phyloP scores from a whole-genome alignment of 805 yeast species.

The Metschnikowia arizonensis region DNA sequence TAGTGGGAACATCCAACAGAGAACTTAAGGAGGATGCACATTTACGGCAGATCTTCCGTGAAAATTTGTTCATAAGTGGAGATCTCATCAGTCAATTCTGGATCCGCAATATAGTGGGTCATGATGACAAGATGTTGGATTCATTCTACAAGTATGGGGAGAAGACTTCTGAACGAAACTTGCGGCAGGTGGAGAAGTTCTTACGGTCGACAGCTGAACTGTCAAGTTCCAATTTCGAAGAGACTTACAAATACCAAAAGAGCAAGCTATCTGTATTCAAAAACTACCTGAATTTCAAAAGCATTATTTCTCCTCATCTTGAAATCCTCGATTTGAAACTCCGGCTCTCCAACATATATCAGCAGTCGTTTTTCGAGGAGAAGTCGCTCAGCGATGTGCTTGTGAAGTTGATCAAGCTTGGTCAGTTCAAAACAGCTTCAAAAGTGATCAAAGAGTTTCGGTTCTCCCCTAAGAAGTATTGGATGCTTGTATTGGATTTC shows the following conservation, averaged over 20 bases:
- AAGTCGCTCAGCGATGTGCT: slow-evolving; percentile 27
- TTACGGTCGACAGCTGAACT: neutral
- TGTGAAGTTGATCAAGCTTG: slow-evolving; percentile 28
- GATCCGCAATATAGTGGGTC: slow-evolving; percentile 28
- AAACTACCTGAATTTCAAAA: slow-evolving; percentile 18
- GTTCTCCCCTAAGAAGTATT: slow-evolving; percentile 53
- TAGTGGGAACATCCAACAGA: slow-evolving; percentile 22
- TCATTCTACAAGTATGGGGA: slow-evolving; percentile 32
- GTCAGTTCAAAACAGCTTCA: slow-evolving; percentile 49
- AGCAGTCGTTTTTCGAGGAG: slow-evolving; percentile 26
- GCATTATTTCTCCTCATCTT: slow-evolving; percentile 26
- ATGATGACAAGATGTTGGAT: slow-evolving; percentile 22
- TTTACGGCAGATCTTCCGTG: slow-evolving; percentile 14
- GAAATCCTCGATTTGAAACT: slow-evolving; percentile 31
- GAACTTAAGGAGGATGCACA: slow-evolving; percentile 18
- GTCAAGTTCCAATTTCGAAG: slow-evolving; percentile 7
- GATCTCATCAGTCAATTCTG: slow-evolving; percentile 38
- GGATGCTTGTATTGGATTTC: slow-evolving; percentile 49
- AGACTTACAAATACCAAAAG: slow-evolving; percentile 22
- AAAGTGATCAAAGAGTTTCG: slow-evolving; percentile 50
- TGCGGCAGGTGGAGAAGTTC: slow-evolving; percentile 3
- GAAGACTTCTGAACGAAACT: slow-evolving; percentile 20
- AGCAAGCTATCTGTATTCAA: slow-evolving; percentile 18
- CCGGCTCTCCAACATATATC: slow-evolving; percentile 32
- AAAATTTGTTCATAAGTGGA: slow-evolving; percentile 29